Percentiles rank a stretch among this genome's conserved stretches.
phyloP scores from a whole-genome alignment of 176 grass and related monocot species.

The Tillandsia fasciculata region DNA sequence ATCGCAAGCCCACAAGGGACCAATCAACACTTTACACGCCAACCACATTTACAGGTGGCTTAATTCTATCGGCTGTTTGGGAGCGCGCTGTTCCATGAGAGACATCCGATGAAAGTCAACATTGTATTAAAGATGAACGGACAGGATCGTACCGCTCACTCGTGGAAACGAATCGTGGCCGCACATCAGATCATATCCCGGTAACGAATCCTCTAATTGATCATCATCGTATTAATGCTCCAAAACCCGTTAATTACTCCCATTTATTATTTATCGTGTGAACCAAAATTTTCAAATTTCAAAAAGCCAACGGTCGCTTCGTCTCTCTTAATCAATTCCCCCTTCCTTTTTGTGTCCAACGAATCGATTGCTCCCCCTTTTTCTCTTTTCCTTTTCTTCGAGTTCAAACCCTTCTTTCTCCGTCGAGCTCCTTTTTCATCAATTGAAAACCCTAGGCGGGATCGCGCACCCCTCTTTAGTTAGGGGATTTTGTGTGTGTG shows the following conservation, averaged over 20 bases:
- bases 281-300: conserved; percentile 9
- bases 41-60: background rate
- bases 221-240: background rate
- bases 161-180: background rate
- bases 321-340: background rate
- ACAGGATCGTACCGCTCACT: background rate
- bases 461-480: background rate
- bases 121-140: background rate
- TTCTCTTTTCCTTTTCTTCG: background rate
- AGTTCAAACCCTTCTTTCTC: conserved; percentile 6
- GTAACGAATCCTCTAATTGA: background rate
- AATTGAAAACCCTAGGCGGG: background rate
- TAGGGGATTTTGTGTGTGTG: too few relatives aligned
- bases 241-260: background rate
- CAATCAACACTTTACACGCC: too few relatives aligned
- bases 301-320: conserved; percentile 21
- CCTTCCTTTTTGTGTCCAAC: background rate
- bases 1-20: too few relatives aligned
- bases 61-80: background rate
- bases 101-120: background rate
- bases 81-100: background rate
- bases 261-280: background rate
- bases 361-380: background rate
- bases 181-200: background rate
- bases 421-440: background rate